Conservation (phyloP, 2,329 filamentous ascomycete genomes). For the Apiospora hydei region DNA sequence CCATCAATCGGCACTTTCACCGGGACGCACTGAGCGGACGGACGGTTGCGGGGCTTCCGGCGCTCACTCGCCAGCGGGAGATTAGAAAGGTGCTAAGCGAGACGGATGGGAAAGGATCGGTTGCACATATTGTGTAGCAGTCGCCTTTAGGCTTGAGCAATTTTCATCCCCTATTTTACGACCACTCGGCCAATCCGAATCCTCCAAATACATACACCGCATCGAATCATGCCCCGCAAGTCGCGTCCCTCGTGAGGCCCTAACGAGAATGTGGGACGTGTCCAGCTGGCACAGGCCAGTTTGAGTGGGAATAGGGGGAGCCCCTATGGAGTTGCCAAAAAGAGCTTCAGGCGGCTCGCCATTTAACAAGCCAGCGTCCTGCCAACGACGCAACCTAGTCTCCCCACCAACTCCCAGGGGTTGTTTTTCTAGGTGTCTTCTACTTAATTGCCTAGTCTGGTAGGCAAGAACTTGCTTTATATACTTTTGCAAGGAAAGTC, state of each 20-base stretch:
- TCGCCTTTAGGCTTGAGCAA: too few species aligned
- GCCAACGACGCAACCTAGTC: not conserved
- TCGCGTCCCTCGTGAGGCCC: too few species aligned
- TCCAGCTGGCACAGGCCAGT: not conserved
- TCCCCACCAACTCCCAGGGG: too few species aligned
- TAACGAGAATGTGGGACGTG: not conserved
- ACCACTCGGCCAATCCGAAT: too few species aligned
- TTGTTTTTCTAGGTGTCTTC: too few species aligned
- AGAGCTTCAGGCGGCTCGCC: too few species aligned
- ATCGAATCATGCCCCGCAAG: too few species aligned
- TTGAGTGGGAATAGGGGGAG: not conserved
- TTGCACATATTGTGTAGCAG: too few species aligned
- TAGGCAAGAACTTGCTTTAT: not conserved
- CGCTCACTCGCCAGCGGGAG: not conserved
- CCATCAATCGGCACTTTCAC: not conserved
- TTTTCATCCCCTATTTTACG: too few species aligned
- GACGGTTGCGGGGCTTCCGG: not conserved
- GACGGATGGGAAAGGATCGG: not conserved
- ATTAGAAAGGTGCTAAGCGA: not conserved
- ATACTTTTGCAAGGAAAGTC: not conserved
- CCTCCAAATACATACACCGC: too few species aligned
- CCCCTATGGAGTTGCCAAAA: too few species aligned
- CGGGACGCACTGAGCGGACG: not conserved
- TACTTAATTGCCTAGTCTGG: not conserved
- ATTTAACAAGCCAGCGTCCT: not conserved